phyloP scores from a whole-genome alignment of 1,284 basidiomycete genomes.

The Naganishia sp. region DNA sequence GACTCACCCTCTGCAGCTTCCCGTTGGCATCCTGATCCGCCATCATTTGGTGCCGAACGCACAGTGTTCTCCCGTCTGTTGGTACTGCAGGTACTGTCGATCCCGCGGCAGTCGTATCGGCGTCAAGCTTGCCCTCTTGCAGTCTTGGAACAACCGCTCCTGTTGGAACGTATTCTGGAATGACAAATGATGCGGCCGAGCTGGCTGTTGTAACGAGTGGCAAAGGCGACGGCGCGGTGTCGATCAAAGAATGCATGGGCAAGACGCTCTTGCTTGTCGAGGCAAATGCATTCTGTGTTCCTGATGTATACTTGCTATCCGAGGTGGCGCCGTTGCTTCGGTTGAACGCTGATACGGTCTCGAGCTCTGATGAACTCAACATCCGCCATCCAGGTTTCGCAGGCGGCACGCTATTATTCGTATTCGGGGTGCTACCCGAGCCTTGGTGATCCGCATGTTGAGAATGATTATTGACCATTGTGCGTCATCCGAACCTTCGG shows the following conservation, averaged over 20 bases:
- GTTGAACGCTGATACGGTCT: conserved; percentile 3
- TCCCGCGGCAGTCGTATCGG: neutral
- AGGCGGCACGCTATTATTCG: conserved; percentile 6
- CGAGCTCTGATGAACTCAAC: conserved; percentile 21
- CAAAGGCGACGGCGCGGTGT: conserved; percentile 17
- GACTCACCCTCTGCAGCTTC: conserved; percentile 83
- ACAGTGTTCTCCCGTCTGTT: conserved; percentile 42
- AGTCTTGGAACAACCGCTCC: conserved; percentile 9
- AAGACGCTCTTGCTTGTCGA: conserved; percentile 19
- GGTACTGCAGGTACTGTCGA: conserved; percentile 1
- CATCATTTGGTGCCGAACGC: conserved; percentile 81
- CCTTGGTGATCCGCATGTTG: neutral
- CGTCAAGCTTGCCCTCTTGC: neutral
- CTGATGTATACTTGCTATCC: conserved; percentile 2
- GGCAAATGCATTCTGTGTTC: conserved; percentile 8
- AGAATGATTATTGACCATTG: conserved; percentile 10
- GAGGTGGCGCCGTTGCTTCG: conserved; percentile 1
- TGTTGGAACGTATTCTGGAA: conserved; percentile 18
- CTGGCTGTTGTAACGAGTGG: neutral
- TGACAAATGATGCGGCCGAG: neutral
- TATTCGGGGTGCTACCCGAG: neutral
- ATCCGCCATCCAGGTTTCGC: conserved; percentile 26
- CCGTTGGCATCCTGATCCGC: conserved; percentile 93
- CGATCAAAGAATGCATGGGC: conserved; percentile 29
- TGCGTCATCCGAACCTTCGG: neutral